Percentiles rank a stretch among this genome's conserved stretches.
Evolutionary conservation across 768 basidiomycete genomes (phyloP).

Genomic region (Lactarius psammicola): DNA sequence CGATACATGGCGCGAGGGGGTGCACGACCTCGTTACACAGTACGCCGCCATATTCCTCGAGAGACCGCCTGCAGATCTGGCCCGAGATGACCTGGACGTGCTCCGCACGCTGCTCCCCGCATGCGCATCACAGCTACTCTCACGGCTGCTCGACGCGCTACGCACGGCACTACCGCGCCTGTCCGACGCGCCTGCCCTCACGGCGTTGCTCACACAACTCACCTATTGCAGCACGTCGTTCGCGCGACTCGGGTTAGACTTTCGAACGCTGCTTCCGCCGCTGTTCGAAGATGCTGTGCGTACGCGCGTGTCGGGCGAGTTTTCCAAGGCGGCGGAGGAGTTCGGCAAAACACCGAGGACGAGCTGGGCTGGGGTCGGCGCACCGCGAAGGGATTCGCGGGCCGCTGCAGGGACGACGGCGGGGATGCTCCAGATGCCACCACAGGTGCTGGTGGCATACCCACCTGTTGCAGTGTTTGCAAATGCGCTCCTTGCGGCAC

Average conservation of each 20-base stretch:
- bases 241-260: conserved; percentile 89
- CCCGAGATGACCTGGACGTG: conserved; percentile 34
- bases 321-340: conserved; percentile 41
- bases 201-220: conserved; percentile 87
- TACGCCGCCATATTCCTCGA: conserved; percentile 89
- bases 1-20: conserved; percentile 88
- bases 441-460: conserved; percentile 67
- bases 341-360: conserved; percentile 23
- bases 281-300: conserved; percentile 66
- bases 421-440: conserved; percentile 57
- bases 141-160: conserved; percentile 68
- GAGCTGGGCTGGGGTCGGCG: conserved; percentile 23
- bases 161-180: conserved; percentile 58
- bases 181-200: conserved; percentile 59
- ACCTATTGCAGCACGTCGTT: conserved; percentile 83
- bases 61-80: conserved; percentile 41
- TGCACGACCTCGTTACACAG: conserved; percentile 89
- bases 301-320: conserved; percentile 51
- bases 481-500: conserved; percentile 67
- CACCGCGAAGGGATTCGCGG: conserved; percentile 28
- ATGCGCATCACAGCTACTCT: conserved; percentile 61
- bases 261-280: conserved; percentile 64
- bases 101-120: conserved; percentile 59
- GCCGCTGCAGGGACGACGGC: conserved; percentile 15
- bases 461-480: conserved; percentile 68